phyloP scores from a whole-genome alignment of 2,329 filamentous ascomycete species.

The Zopfia rhizophila region DNA sequence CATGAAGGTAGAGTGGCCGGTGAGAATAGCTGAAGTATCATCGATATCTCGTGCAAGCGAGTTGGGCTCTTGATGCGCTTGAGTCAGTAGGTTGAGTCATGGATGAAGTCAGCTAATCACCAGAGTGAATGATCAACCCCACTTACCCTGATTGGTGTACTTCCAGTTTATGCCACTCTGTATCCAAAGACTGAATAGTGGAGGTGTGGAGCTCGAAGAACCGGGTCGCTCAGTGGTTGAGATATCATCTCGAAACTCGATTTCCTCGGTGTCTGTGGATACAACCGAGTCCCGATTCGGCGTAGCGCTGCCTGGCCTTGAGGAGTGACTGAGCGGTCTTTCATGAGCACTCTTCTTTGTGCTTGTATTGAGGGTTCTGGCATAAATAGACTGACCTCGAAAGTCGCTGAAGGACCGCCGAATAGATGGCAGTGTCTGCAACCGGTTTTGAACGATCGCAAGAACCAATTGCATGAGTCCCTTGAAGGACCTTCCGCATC shows the following conservation, averaged over 20 bases:
- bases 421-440: constrained; percentile 64
- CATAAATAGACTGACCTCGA: constrained; percentile 27
- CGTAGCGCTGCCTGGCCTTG: constrained; percentile 35
- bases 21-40: constrained; percentile 57
- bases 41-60: constrained; percentile 34
- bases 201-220: constrained; percentile 33
- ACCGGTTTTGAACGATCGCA: constrained; percentile 61
- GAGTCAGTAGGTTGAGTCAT: constrained; percentile 61
- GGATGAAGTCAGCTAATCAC: constrained; percentile 9
- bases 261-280: constrained; percentile 30
- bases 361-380: constrained; percentile 26
- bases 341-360: constrained; percentile 32
- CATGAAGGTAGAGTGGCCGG: constrained; percentile 73
- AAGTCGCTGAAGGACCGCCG: constrained; percentile 45
- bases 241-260: constrained; percentile 34
- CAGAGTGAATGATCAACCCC: neutral
- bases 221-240: constrained; percentile 37
- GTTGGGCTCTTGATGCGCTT: constrained; percentile 59
- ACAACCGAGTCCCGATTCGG: constrained; percentile 28
- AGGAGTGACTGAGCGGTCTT: constrained; percentile 50
- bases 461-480: constrained; percentile 57
- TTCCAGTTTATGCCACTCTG: constrained; percentile 61
- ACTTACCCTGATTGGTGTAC: constrained; percentile 61
- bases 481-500: too few relatives aligned
- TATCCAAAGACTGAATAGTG: constrained; percentile 35